phyloP scores from a whole-genome alignment of 352 stramenopile genomes.

The Blastocystis sp. region DNA sequence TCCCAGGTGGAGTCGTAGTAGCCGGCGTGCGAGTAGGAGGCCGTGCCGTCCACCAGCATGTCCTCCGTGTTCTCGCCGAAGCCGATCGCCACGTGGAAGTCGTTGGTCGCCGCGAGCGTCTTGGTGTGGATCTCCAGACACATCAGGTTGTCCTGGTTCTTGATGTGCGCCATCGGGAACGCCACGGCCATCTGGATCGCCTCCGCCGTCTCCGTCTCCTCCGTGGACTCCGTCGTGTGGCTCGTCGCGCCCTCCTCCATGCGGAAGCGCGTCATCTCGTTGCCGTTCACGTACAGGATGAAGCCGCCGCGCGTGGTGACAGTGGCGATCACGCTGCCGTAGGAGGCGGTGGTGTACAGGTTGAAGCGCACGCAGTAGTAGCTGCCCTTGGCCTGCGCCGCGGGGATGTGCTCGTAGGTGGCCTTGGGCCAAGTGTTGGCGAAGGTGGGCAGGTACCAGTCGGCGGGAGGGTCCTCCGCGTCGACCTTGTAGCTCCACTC shows the following conservation, averaged over 20 bases:
- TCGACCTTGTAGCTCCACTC: conserved; percentile 24
- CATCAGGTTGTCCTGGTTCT: conserved; percentile 11
- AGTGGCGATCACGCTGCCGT: conserved; percentile 8
- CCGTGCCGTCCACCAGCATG: conserved; percentile 2
- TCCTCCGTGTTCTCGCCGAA: neutral
- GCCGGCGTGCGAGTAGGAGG: neutral
- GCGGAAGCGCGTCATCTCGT: conserved; percentile 39
- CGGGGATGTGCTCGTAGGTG: neutral
- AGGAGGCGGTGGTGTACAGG: neutral
- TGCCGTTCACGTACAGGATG: conserved; percentile 46
- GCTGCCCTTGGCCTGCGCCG: neutral
- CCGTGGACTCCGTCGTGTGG: conserved; percentile 11
- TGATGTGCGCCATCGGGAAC: neutral
- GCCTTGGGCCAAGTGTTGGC: neutral
- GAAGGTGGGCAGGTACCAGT: conserved; percentile 10
- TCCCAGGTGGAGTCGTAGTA: neutral
- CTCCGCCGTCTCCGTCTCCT: neutral
- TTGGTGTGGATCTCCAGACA: conserved; percentile 50
- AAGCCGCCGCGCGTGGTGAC: conserved; percentile 31
- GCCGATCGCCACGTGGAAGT: neutral
- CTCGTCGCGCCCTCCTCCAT: conserved; percentile 9
- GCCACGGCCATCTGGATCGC: neutral
- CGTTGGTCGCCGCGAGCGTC: neutral
- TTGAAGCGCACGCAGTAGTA: conserved; percentile 48
- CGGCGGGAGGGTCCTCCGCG: neutral